These are phyloP conservation scores for Schrenkiella parvula DNA, from an alignment of 345 rosid species.

Conservation along the genomic window DNA sequence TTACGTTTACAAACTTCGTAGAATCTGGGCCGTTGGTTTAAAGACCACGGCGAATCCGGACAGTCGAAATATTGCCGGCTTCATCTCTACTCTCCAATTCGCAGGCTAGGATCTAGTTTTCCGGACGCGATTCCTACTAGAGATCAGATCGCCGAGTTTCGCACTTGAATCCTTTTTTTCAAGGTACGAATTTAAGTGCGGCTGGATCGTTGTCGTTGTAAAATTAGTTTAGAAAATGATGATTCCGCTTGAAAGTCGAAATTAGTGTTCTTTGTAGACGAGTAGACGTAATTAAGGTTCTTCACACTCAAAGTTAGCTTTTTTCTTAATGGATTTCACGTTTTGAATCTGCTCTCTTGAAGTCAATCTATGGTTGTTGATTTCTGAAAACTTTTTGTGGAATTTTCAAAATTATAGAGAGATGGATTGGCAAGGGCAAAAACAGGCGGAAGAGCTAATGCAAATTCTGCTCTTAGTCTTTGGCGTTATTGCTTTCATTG, in stretches of 20 bases:
- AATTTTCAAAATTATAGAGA: neutral
- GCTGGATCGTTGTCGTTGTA: neutral
- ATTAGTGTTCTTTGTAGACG: neutral
- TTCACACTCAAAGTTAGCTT: neutral
- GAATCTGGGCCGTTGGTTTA: neutral
- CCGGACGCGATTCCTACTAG: neutral
- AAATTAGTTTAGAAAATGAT: neutral
- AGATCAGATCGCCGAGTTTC: neutral
- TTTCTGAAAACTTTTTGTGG: neutral
- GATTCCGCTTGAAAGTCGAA: neutral
- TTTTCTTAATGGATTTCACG: neutral
- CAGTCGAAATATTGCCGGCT: neutral
- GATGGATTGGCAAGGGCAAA: constrained; percentile 98
- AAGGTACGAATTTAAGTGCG: neutral
- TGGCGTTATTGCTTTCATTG: constrained; percentile 46
- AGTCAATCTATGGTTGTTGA: neutral
- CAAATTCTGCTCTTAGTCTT: constrained; percentile 57
- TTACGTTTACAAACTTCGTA: neutral
- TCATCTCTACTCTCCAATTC: neutral
- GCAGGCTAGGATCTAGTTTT: neutral
- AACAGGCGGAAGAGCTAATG: constrained; percentile 75
- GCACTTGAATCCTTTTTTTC: neutral
- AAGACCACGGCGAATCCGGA: neutral
- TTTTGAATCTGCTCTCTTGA: neutral
- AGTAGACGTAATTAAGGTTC: neutral